Percentiles rank a stretch among this genome's conserved stretches.
Evolutionary conservation across 352 stramenopile species (phyloP).

Genomic region (Phytophthora pisi): DNA sequence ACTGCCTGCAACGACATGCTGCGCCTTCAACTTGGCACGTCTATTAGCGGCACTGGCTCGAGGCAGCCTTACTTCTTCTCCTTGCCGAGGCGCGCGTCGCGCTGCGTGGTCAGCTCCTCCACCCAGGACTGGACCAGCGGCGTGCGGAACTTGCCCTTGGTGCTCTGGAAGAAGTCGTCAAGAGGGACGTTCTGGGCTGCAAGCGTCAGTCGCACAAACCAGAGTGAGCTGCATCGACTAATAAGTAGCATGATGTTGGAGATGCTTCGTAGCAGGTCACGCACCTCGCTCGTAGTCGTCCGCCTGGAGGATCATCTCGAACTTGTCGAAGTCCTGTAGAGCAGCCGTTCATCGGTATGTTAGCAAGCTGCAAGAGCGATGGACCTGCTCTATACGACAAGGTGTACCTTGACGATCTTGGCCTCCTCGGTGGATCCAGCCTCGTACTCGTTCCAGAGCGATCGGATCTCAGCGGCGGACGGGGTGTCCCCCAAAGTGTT

Average conservation of each 20-base stretch:
- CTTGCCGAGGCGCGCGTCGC: slow-evolving; percentile 36
- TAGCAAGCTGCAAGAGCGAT: slow-evolving; percentile 1
- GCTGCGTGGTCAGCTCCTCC: slow-evolving; percentile 63
- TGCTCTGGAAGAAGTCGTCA: slow-evolving; percentile 84
- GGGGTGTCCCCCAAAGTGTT: slow-evolving; percentile 56
- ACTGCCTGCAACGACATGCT: neutral
- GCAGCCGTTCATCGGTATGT: neutral
- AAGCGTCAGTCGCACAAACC: neutral
- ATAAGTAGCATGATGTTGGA: neutral
- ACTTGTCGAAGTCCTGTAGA: slow-evolving; percentile 92
- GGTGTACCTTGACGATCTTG: slow-evolving; percentile 84
- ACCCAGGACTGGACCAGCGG: slow-evolving; percentile 83
- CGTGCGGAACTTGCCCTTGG: slow-evolving; percentile 83
- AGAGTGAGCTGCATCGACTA: neutral
- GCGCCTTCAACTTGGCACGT: neutral
- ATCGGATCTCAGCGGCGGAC: slow-evolving; percentile 65
- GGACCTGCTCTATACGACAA: neutral
- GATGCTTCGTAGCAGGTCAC: slow-evolving; percentile 4
- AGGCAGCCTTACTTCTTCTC: slow-evolving; percentile 15
- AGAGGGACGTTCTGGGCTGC: slow-evolving; percentile 63
- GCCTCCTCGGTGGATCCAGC: slow-evolving; percentile 79
- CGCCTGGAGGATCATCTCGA: slow-evolving; percentile 96
- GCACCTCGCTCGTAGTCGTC: slow-evolving; percentile 92
- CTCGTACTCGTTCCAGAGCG: slow-evolving; percentile 91
- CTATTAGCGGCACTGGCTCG: neutral